Conservation (phyloP, 106 monocot species). For the Allium sativum region DNA sequence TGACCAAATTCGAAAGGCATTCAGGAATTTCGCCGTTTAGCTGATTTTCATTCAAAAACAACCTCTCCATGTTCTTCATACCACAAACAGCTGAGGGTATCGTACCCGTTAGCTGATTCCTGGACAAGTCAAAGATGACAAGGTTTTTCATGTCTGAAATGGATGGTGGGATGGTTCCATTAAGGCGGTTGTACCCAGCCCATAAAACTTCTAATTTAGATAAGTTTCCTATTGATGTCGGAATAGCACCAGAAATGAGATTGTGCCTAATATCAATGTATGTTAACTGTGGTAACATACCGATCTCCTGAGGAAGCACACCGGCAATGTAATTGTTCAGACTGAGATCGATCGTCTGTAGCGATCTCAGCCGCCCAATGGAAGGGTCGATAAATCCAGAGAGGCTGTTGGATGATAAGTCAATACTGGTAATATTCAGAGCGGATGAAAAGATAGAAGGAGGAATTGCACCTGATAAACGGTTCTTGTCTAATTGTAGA, state of each 20-base stretch:
- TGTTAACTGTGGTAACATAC: slow-evolving; percentile 13
- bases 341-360: slow-evolving; percentile 8
- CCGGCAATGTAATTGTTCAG: slow-evolving; percentile 13
- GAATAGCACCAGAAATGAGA: slow-evolving; percentile 16
- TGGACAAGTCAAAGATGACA: slow-evolving; percentile 8
- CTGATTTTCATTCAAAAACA: slow-evolving; percentile 14
- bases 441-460: too few species aligned
- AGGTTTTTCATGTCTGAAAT: slow-evolving; percentile 13
- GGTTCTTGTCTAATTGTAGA: too few species aligned
- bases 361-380: not conserved
- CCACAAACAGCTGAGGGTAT: slow-evolving; percentile 13
- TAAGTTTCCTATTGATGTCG: slow-evolving; percentile 19
- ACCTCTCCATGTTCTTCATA: slow-evolving; percentile 4
- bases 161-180: slow-evolving; percentile 13
- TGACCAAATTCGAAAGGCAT: slow-evolving; percentile 6
- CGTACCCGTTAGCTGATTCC: slow-evolving; percentile 16
- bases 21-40: slow-evolving; percentile 19
- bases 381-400: too few species aligned
- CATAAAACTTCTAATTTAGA: slow-evolving; percentile 8
- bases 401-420: too few species aligned
- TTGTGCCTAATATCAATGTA: slow-evolving; percentile 20
- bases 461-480: too few species aligned
- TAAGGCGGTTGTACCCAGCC: slow-evolving; percentile 8
- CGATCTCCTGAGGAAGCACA: slow-evolving; percentile 15
- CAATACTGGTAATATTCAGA: too few species aligned